Percentiles rank a stretch among this genome's conserved stretches.
Evolutionary conservation across 2,329 filamentous ascomycete species (phyloP).

Genomic region (Colletotrichum horii): DNA sequence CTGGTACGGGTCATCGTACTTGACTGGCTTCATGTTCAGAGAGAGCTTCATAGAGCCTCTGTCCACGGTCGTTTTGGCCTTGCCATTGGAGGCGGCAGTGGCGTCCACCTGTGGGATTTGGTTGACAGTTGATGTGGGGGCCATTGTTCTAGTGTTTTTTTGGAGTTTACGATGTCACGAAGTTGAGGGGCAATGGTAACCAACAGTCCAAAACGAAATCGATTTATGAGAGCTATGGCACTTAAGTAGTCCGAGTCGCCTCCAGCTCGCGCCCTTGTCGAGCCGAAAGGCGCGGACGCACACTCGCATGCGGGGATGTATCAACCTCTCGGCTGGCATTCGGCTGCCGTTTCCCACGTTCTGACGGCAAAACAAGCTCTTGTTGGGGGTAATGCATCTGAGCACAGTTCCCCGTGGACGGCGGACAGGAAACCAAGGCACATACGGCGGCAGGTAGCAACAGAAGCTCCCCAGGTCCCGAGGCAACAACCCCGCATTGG

Average conservation of each 20-base stretch:
- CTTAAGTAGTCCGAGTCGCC: background rate
- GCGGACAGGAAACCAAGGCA: background rate
- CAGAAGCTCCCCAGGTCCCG: background rate
- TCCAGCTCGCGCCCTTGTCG: background rate
- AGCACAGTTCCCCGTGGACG: background rate
- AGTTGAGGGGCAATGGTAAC: background rate
- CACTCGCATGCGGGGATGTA: background rate
- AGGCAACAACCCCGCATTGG: constrained; percentile 13
- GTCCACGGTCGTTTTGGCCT: background rate
- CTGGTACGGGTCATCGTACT: constrained; percentile 33
- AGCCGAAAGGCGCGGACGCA: background rate
- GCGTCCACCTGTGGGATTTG: background rate
- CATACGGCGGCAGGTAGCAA: background rate
- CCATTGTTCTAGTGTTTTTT: background rate
- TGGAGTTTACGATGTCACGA: background rate
- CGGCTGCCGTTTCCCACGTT: background rate
- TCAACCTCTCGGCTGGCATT: background rate
- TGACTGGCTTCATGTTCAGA: background rate
- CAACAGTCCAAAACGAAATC: rapidly evolving
- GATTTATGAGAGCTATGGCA: background rate
- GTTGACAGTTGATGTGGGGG: background rate
- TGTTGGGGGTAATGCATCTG: background rate
- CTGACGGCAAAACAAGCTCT: background rate
- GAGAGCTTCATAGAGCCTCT: background rate
- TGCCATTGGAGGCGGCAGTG: constrained; percentile 1